Percentiles rank a stretch among this genome's conserved stretches.
These are phyloP conservation scores for Syncephalastrum monosporum DNA, from an alignment of 371 early-diverging fungal species.

Conservation along the genomic window DNA sequence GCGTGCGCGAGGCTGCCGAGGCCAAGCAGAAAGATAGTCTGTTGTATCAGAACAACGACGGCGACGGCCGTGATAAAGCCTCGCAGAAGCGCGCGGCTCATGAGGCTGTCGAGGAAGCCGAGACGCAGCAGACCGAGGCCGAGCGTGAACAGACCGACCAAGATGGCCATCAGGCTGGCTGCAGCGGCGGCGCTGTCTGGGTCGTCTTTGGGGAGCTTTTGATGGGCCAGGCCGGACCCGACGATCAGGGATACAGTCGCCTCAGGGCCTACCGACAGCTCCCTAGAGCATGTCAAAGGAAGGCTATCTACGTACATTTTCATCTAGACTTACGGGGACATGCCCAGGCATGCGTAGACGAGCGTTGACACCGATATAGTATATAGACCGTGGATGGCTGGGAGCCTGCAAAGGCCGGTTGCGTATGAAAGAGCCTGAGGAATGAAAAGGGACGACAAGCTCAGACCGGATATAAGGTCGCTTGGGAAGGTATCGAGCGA, in stretches of 20 bases:
- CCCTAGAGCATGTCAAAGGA: slow-evolving; percentile 29
- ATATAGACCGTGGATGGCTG: slow-evolving; percentile 83
- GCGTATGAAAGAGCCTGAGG: slow-evolving; percentile 89
- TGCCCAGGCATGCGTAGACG: slow-evolving; percentile 81
- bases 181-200: slow-evolving; percentile 47
- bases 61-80: slow-evolving; percentile 92
- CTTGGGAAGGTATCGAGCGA: slow-evolving; percentile 29
- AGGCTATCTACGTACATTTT: neutral
- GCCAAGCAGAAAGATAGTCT: slow-evolving; percentile 72
- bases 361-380: slow-evolving; percentile 71
- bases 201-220: slow-evolving; percentile 26
- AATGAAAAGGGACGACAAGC: slow-evolving; percentile 79
- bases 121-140: slow-evolving; percentile 84
- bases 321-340: slow-evolving; percentile 56
- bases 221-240: slow-evolving; percentile 72
- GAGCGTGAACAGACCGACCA: slow-evolving; percentile 85
- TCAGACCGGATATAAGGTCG: slow-evolving; percentile 79
- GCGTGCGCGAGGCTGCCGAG: slow-evolving; percentile 35
- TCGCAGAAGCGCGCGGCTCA: slow-evolving; percentile 82
- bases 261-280: slow-evolving; percentile 91
- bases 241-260: slow-evolving; percentile 87
- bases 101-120: slow-evolving; percentile 89
- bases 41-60: slow-evolving; percentile 79
- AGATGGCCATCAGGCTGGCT: slow-evolving; percentile 66
- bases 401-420: slow-evolving; percentile 45